Evolutionary conservation across 768 basidiomycete genomes (phyloP).

Genomic region (Pulveroboletus sp.): DNA sequence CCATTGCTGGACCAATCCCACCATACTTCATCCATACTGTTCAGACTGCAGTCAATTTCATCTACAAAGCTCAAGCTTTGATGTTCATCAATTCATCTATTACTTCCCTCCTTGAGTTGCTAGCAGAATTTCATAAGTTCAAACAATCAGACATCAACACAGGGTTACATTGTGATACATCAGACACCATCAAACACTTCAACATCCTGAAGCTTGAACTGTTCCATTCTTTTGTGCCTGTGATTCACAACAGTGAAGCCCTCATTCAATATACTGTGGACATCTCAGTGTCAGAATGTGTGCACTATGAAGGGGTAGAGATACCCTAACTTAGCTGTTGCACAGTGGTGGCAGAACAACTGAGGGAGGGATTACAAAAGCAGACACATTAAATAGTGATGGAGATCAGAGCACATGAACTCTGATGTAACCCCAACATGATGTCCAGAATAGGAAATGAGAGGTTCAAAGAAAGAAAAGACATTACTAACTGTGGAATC

Average conservation of each 20-base stretch:
- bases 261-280: constrained; percentile 30
- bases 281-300: too few species aligned
- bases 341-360: too few species aligned
- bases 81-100: constrained; percentile 13
- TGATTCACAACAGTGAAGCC: constrained; percentile 15
- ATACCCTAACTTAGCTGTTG: too few species aligned
- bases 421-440: too few species aligned
- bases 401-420: too few species aligned
- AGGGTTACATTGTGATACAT: neutral
- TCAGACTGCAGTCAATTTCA: constrained; percentile 22
- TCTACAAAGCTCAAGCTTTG: constrained; percentile 21
- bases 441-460: too few species aligned
- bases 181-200: constrained; percentile 13
- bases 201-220: constrained; percentile 22
- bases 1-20: neutral
- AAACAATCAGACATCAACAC: constrained; percentile 15
- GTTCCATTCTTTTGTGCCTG: constrained; percentile 7
- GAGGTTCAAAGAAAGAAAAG: too few species aligned
- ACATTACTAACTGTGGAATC: too few species aligned
- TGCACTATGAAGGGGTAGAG: too few species aligned
- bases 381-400: too few species aligned
- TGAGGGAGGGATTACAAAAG: too few species aligned
- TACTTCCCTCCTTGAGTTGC: neutral
- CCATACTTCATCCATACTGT: constrained; percentile 1
- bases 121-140: constrained; percentile 10